Evolutionary conservation across 2,329 filamentous ascomycete genomes (phyloP).

Genomic region (Furcasterigmium furcatum): DNA sequence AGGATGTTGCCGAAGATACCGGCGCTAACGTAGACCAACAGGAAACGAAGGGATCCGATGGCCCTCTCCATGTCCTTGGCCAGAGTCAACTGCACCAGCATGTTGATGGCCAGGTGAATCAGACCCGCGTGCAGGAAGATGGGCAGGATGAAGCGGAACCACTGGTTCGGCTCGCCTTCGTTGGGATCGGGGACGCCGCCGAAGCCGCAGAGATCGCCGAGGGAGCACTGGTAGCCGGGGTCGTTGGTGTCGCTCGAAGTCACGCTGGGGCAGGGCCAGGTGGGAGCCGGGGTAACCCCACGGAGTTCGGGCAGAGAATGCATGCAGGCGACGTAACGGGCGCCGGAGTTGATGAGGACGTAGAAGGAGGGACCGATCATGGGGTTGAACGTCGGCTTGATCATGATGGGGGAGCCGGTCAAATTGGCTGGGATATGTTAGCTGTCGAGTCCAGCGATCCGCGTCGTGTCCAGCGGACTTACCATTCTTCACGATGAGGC

Average conservation of each 20-base stretch:
- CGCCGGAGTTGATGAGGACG: constrained; percentile 95
- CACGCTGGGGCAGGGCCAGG: constrained; percentile 79
- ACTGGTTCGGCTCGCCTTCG: constrained; percentile 76
- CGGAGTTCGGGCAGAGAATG: constrained; percentile 59
- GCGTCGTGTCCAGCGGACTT: constrained; percentile 25
- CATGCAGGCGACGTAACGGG: constrained; percentile 92
- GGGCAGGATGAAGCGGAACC: constrained; percentile 93
- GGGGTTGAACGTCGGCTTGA: constrained; percentile 83
- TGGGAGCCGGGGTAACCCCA: background rate
- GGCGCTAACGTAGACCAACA: constrained; percentile 82
- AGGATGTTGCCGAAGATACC: constrained; percentile 97
- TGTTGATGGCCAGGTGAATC: constrained; percentile 93
- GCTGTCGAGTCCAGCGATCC: constrained; percentile 1
- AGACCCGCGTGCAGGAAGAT: constrained; percentile 95
- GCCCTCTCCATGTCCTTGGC: constrained; percentile 89
- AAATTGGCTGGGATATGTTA: constrained; percentile 53
- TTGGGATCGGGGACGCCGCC: constrained; percentile 67
- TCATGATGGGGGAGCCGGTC: constrained; percentile 76
- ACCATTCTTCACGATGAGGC: constrained; percentile 83
- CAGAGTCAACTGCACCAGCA: constrained; percentile 85
- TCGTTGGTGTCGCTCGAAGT: constrained; percentile 54
- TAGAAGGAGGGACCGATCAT: constrained; percentile 95
- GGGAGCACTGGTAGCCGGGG: constrained; percentile 58
- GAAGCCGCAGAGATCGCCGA: constrained; percentile 84
- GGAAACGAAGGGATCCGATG: constrained; percentile 85